Conservation (phyloP, 2,329 filamentous ascomycete genomes). For the Trichophaea hybrida region DNA sequence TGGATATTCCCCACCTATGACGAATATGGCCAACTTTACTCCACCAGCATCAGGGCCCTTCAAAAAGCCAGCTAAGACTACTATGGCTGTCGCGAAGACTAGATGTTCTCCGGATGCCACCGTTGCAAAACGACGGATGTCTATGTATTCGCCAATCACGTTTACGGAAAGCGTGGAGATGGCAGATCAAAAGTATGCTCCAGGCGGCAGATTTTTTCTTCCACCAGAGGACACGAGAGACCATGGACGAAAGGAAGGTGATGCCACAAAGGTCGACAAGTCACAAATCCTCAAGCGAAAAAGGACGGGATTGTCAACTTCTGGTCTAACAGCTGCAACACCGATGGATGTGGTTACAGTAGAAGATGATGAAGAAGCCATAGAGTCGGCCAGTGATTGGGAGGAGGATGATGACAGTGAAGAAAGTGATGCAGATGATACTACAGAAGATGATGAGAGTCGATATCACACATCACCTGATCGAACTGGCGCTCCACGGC, state of each 20-base stretch:
- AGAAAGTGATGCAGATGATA: constrained; percentile 23
- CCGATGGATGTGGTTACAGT: constrained; percentile 1
- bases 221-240: constrained; percentile 17
- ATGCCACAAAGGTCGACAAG: constrained; percentile 1
- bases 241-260: not conserved
- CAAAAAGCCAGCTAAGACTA: constrained; percentile 12
- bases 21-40: constrained; percentile 15
- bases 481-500: constrained; percentile 12
- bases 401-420: constrained; percentile 17
- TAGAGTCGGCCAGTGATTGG: constrained; percentile 10
- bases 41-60: constrained; percentile 13
- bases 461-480: constrained; percentile 1
- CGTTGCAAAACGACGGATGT: constrained; percentile 21
- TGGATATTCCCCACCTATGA: constrained; percentile 21
- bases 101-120: not conserved
- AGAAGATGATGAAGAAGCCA: constrained; percentile 12
- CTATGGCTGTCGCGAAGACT: not conserved
- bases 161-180: constrained; percentile 26
- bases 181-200: constrained; percentile 27
- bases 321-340: constrained; percentile 1
- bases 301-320: not conserved
- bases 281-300: constrained; percentile 10
- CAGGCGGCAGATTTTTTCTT: constrained; percentile 26
- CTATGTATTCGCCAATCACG: constrained; percentile 26
- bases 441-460: constrained; percentile 14